Percentiles rank a stretch among this genome's conserved stretches.
Conservation (phyloP, 1,284 basidiomycete species). For the Pseudozyma tsukubaensis region DNA sequence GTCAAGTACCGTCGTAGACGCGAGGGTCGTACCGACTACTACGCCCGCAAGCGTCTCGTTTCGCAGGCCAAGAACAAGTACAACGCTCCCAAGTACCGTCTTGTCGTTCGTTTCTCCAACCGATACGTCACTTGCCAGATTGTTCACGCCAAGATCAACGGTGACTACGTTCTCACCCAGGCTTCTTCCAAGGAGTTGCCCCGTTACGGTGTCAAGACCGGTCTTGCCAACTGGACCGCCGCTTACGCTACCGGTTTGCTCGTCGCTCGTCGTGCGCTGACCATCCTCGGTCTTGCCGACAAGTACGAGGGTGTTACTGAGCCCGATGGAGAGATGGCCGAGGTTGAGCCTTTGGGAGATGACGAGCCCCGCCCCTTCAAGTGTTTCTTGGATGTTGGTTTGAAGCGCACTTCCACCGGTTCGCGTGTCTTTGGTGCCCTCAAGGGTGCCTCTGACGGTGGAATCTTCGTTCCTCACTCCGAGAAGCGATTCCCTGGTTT, state of each 20-base stretch:
- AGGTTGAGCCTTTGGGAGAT: constrained; percentile 88
- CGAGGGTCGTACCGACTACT: constrained; percentile 99
- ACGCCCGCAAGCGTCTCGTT: constrained; percentile 94
- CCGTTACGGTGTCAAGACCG: constrained; percentile 96
- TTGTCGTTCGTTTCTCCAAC: constrained; percentile 87
- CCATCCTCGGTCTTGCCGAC: constrained; percentile 95
- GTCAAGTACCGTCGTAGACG: constrained; percentile 75
- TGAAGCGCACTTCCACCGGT: constrained; percentile 97
- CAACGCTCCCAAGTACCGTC: constrained; percentile 96
- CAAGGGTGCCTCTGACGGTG: constrained; percentile 98
- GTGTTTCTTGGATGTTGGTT: constrained; percentile 96
- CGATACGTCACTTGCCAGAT: constrained; percentile 74
- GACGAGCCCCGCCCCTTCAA: constrained; percentile 98
- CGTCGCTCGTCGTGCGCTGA: constrained; percentile 90
- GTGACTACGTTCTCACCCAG: constrained; percentile 87
- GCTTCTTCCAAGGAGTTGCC: constrained; percentile 85
- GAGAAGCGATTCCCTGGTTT: constrained; percentile 99
- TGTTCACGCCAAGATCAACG: constrained; percentile 95
- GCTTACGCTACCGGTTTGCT: constrained; percentile 98
- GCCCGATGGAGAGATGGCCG: constrained; percentile 85
- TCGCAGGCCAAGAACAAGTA: constrained; percentile 99
- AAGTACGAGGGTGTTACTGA: constrained; percentile 97
- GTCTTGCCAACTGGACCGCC: constrained; percentile 98
- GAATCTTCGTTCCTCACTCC: constrained; percentile 97
- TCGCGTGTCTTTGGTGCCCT: constrained; percentile 98